Conservation (phyloP, 2,329 filamentous ascomycete species). For the Chaetomiaceae sp. region DNA sequence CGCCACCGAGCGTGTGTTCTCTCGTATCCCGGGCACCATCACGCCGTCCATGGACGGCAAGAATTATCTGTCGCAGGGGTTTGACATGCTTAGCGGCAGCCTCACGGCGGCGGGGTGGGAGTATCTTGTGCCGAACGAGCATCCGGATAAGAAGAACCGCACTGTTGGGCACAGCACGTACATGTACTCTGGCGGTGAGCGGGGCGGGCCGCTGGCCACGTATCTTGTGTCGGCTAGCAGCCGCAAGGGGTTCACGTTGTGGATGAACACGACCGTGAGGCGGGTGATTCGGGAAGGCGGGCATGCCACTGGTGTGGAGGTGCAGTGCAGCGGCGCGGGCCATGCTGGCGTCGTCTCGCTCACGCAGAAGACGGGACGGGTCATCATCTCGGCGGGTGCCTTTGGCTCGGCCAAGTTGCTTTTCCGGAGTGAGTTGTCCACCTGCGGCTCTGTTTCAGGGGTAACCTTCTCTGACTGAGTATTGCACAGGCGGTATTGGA, state of each 20-base stretch:
- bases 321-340: slow-evolving; percentile 49
- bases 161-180: slow-evolving; percentile 60
- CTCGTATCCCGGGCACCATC: slow-evolving; percentile 64
- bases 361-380: slow-evolving; percentile 55
- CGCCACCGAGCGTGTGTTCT: slow-evolving; percentile 61
- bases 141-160: slow-evolving; percentile 60
- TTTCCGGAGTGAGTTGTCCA: slow-evolving; percentile 53
- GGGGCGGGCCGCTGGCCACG: slow-evolving; percentile 65
- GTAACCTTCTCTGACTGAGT: neutral
- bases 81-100: slow-evolving; percentile 56
- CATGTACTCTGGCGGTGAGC: slow-evolving; percentile 63
- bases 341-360: slow-evolving; percentile 57
- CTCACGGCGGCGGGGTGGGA: slow-evolving; percentile 59
- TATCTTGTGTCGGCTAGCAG: slow-evolving; percentile 49
- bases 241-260: slow-evolving; percentile 61
- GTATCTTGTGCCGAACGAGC: slow-evolving; percentile 54
- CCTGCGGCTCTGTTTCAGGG: too few species aligned
- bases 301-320: slow-evolving; percentile 62
- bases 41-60: slow-evolving; percentile 61
- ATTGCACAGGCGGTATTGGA: slow-evolving; percentile 50
- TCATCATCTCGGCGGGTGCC: slow-evolving; percentile 63
- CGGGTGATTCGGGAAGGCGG: slow-evolving; percentile 60
- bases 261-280: slow-evolving; percentile 61
- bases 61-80: slow-evolving; percentile 62
- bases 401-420: slow-evolving; percentile 66